Percentiles rank a stretch among this genome's conserved stretches.
Evolutionary conservation across 306 rosid species (phyloP).

Genomic region (Trifolium repens): DNA sequence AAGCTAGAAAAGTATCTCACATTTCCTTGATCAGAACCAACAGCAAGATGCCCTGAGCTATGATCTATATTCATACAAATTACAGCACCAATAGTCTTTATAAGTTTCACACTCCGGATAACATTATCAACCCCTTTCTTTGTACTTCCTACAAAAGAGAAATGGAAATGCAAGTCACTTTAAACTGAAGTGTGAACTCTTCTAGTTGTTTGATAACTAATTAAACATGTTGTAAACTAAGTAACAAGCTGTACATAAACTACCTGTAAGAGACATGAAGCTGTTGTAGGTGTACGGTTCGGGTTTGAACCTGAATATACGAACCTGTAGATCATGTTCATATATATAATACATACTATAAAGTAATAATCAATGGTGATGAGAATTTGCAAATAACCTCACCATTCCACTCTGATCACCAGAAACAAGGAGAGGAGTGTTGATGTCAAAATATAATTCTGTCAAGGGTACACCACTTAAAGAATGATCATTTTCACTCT

Average conservation of each 20-base stretch:
- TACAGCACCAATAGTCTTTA: slow-evolving; percentile 71
- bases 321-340: slow-evolving; percentile 59
- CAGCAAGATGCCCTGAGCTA: slow-evolving; percentile 67
- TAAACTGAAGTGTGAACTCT: slow-evolving; percentile 22
- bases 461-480: slow-evolving; percentile 78
- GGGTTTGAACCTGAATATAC: slow-evolving; percentile 76
- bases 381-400: slow-evolving; percentile 26
- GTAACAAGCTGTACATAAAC: slow-evolving; percentile 19
- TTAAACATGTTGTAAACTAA: neutral
- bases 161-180: slow-evolving; percentile 27
- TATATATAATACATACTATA: slow-evolving; percentile 17
- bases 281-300: slow-evolving; percentile 69
- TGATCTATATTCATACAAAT: slow-evolving; percentile 60
- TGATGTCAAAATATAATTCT: slow-evolving; percentile 62
- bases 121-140: slow-evolving; percentile 77
- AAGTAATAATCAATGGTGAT: slow-evolving; percentile 15
- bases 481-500: slow-evolving; percentile 83
- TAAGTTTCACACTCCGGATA: slow-evolving; percentile 65
- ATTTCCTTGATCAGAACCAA: slow-evolving; percentile 91
- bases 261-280: slow-evolving; percentile 84
- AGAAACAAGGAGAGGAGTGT: slow-evolving; percentile 68
- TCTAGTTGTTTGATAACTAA: neutral
- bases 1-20: slow-evolving; percentile 54
- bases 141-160: slow-evolving; percentile 61
- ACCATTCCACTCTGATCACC: slow-evolving; percentile 93